phyloP scores from a whole-genome alignment of 2,329 filamentous ascomycete genomes.

The Colletotrichum salicis region DNA sequence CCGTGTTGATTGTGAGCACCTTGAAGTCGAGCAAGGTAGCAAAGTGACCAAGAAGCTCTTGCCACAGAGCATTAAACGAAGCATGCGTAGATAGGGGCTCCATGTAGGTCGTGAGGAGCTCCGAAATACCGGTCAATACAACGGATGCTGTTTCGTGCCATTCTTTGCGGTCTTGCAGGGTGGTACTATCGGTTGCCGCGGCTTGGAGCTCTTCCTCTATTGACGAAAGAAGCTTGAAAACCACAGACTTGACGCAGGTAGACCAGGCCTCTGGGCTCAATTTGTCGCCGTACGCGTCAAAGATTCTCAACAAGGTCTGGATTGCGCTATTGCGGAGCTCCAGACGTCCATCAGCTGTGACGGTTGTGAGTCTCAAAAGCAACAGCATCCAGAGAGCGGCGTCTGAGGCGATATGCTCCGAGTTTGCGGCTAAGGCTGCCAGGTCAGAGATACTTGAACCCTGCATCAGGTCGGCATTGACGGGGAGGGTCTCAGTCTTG shows the following conservation, averaged over 20 bases:
- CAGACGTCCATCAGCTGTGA: slow-evolving; percentile 76
- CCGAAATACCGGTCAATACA: slow-evolving; percentile 77
- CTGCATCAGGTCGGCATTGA: slow-evolving; percentile 66
- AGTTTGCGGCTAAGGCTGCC: slow-evolving; percentile 66
- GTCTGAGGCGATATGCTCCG: slow-evolving; percentile 69
- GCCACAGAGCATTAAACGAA: slow-evolving; percentile 80
- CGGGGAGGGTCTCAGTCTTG: slow-evolving; percentile 66
- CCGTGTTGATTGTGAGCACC: slow-evolving; percentile 77
- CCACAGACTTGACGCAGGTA: slow-evolving; percentile 81
- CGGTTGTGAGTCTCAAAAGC: slow-evolving; percentile 74
- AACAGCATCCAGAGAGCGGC: slow-evolving; percentile 84
- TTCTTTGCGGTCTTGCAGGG: slow-evolving; percentile 56
- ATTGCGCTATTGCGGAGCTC: slow-evolving; percentile 89
- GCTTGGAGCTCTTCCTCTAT: slow-evolving; percentile 68
- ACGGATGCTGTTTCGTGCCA: slow-evolving; percentile 82
- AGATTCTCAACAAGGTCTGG: slow-evolving; percentile 89
- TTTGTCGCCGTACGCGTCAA: slow-evolving; percentile 88
- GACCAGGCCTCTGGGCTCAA: slow-evolving; percentile 84
- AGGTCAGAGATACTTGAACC: slow-evolving; percentile 63
- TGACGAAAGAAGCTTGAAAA: slow-evolving; percentile 80
- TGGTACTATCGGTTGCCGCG: slow-evolving; percentile 47
- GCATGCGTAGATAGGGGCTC: slow-evolving; percentile 73
- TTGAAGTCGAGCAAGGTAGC: slow-evolving; percentile 70
- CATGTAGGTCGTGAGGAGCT: slow-evolving; percentile 80
- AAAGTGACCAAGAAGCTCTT: slow-evolving; percentile 76